A percentile compares a stretch with the other conserved stretches of the same genome.
phyloP scores from a whole-genome alignment of 2,329 filamentous ascomycete species.

The Scedosporium minutisporum region DNA sequence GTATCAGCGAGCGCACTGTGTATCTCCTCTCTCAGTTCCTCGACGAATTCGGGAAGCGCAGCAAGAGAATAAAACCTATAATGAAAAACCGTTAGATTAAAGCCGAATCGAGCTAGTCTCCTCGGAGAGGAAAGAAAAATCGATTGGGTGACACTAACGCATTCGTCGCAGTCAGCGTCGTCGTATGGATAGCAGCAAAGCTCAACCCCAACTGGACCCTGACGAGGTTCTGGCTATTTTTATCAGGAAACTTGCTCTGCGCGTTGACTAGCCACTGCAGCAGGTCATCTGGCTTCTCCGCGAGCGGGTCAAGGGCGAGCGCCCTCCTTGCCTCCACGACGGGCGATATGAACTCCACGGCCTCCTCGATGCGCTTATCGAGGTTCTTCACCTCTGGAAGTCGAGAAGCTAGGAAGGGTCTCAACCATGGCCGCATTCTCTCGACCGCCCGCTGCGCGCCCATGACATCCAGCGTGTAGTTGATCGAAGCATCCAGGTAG shows the following conservation, averaged over 20 bases:
- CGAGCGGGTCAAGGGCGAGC: slow-evolving; percentile 4
- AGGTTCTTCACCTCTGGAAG: slow-evolving; percentile 26
- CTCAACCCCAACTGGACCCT: slow-evolving; percentile 31
- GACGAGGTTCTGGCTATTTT: slow-evolving; percentile 25
- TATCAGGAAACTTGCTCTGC: slow-evolving; percentile 21
- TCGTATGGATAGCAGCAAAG: slow-evolving; percentile 44
- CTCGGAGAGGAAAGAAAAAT: not conserved
- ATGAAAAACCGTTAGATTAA: not conserved
- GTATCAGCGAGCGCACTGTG: slow-evolving; percentile 23
- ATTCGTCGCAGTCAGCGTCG: slow-evolving; percentile 33
- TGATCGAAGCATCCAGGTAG: slow-evolving; percentile 36
- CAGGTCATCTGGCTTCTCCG: slow-evolving; percentile 32
- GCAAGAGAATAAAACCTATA: slow-evolving; percentile 38
- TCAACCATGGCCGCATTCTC: slow-evolving; percentile 20
- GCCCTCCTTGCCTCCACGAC: slow-evolving; percentile 21
- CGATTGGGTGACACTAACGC: slow-evolving; percentile 20
- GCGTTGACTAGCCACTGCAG: slow-evolving; percentile 35
- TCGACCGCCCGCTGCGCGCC: slow-evolving; percentile 20
- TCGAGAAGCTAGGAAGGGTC: slow-evolving; percentile 21
- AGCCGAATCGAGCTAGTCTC: not conserved
- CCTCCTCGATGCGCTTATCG: slow-evolving; percentile 18
- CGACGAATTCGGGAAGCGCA: slow-evolving; percentile 36
- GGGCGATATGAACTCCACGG: slow-evolving; percentile 30
- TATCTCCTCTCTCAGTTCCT: slow-evolving; percentile 42
- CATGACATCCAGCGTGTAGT: slow-evolving; percentile 34